Evolutionary conservation across 345 rosid genomes (phyloP), one percentile per base, ranked within the genome.

Genomic region (Eucalyptus guilfoylei): DNA sequence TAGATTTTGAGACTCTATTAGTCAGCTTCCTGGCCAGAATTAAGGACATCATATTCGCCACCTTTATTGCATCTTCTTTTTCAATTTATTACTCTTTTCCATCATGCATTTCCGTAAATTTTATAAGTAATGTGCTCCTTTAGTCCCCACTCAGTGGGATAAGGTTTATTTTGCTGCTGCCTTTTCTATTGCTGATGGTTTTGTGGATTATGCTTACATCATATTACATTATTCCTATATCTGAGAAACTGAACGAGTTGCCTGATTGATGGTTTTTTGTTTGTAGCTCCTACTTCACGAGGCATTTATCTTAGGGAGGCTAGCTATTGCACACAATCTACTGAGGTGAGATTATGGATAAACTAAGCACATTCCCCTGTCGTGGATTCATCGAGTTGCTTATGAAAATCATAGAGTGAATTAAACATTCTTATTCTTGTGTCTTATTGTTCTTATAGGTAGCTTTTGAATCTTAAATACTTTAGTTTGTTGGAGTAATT

Each of bases 251-350:
- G 80, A 81, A 55, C 26, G 80, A 37, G 49, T 85, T 49, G 80
- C 48, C 26, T 89, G 88, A 72, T n/a, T 52, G 52, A 60, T 34
- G 58, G 47, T 49, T 89, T 88, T 87, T 88, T 45, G 62, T 80
- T 83, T 87, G 92, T 96, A 98, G 99, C 96, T 91, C 96, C 99
- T 86, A 88, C 94, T 76, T 94, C 94, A 88, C 94, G 99, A n/a
- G 99, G 99, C 88, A 94, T 97, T 92, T 97, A 98, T 93, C 93
- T 98, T 88, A 94, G 99, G 94, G 99, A 98, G 87, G 94, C 96
- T 89, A 90, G 92, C 88, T 91, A 94, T 90, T 94, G 97, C 93
- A 91, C 88, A 91, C 96, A 93, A 87, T 92, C 96, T 89, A 91
- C 97, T 49, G 99, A 98, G 99, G 99, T 96, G 85, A 40, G 85